Base-by-base conservation (phyloP, 805 yeast species). In the Zygosaccharomyces bisporus region DNA sequence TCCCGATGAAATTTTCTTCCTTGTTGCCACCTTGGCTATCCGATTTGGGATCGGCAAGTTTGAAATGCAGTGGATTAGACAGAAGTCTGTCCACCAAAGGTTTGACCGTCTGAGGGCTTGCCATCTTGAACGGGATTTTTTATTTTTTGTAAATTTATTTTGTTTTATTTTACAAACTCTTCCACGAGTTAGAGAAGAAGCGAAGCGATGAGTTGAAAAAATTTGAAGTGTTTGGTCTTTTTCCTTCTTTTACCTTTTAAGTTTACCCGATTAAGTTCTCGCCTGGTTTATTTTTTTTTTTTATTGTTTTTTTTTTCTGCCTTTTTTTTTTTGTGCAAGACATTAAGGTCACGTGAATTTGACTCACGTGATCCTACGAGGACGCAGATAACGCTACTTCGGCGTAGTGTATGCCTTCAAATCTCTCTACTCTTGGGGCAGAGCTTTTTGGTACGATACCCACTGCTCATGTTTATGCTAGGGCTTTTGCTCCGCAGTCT, bases 61-160 rank as follows among this genome's bases (percentile, higher is more conserved):
- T 79, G 63, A 86, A 87, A 21, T 70, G 71, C 41, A 83, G 60
- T 7, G 88, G 89, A 45, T 77, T 76, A 21, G 80, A 65, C 32
- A 81, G 68, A 44, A 82, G 71, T 54, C 84, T 70, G 54, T 80
- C 86, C 47, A 81, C 76, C 35, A 80, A 60, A n/a, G 86, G 86
- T 39, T 61, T 60, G 32, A 63, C 45, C 20, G 61, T 51, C 25
- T 61, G 63, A 37, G 55, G 63, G 12, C 59, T 54, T 17, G 58
- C 53, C 63, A 59, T 60, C 10, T n/a, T 23, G 7, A 6, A 23
- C 27, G 27, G 8, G 10, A 9, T 6, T 23, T 6, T 9, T 23
- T 4, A 9, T 23, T 9, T 12, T 12, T 23, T 23, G 27, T 3
- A 9, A 23, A 9, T 23, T 23, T 27, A 4, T 27, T 27, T 27